Percentiles rank a stretch among this genome's conserved stretches.
These are phyloP conservation scores for Solanum hybrid DNA, from an alignment of 305 asterid genomes.

Conservation along the genomic window DNA sequence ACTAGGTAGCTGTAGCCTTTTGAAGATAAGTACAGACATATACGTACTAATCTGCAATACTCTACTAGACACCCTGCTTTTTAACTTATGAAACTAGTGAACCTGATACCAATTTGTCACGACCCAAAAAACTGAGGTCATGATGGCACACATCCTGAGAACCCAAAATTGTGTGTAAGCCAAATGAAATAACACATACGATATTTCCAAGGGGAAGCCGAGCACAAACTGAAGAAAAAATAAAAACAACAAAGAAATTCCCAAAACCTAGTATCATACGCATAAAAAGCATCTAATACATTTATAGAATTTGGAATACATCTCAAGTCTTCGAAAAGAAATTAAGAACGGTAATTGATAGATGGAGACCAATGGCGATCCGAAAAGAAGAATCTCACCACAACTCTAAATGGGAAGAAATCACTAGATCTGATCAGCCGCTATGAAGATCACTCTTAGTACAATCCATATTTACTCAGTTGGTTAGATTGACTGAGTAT, in stretches of 20 bases:
- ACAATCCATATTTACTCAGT: not conserved
- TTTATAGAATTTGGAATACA: not conserved
- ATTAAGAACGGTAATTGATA: too few species aligned
- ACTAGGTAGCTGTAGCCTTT: not conserved
- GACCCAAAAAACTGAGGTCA: not conserved
- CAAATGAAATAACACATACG: not conserved
- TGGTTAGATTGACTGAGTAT: not conserved
- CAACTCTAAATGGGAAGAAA: not conserved
- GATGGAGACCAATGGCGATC: too few species aligned
- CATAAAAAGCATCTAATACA: not conserved
- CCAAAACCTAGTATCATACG: not conserved
- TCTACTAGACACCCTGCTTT: not conserved
- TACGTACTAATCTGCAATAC: too few species aligned
- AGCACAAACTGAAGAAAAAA: not conserved
- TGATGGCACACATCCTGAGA: not conserved
- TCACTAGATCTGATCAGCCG: not conserved
- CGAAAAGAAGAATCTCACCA: too few species aligned
- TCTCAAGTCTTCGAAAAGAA: not conserved
- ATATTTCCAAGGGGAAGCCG: too few species aligned
- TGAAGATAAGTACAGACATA: not conserved
- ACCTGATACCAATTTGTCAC: not conserved
- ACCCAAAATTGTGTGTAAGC: not conserved
- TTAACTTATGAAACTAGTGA: not conserved
- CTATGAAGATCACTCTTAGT: not conserved
- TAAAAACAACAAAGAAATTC: not conserved